A percentile compares a stretch with the other conserved stretches of the same genome.
These are phyloP conservation scores for Pythium rishiriense DNA, from an alignment of 352 stramenopile genomes.

Conservation along the genomic window DNA sequence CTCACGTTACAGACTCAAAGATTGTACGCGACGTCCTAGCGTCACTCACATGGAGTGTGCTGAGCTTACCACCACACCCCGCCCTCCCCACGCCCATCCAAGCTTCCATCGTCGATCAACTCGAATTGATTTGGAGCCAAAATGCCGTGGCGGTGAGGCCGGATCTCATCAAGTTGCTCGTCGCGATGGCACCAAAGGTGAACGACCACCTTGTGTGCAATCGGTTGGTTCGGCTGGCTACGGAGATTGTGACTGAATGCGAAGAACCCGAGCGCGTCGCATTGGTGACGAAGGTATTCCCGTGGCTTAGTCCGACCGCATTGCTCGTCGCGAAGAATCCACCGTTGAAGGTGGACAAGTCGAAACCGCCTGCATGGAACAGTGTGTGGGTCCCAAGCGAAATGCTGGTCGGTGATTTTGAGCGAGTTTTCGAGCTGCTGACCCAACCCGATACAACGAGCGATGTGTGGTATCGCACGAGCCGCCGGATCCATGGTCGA, in stretches of 20 bases:
- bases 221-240: not conserved
- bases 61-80: not conserved
- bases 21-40: conserved; percentile 5
- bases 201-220: not conserved
- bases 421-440: conserved; percentile 25
- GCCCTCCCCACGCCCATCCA: not conserved
- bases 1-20: not conserved
- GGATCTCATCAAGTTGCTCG: conserved; percentile 5
- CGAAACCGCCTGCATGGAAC: not conserved
- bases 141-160: not conserved
- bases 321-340: not conserved
- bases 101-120: conserved; percentile 1
- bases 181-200: not conserved
- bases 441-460: conserved; percentile 8
- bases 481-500: conserved; percentile 21
- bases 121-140: not conserved
- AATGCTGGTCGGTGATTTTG: conserved; percentile 24
- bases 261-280: not conserved
- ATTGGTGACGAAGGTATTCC: conserved; percentile 3
- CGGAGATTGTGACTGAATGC: conserved; percentile 8
- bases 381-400: conserved; percentile 16
- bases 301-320: not conserved
- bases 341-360: not conserved
- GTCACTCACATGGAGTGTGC: conserved; percentile 8
- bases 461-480: conserved; percentile 20